Evolutionary conservation across 768 basidiomycete genomes (phyloP).

Genomic region (Boletus sensibilis): DNA sequence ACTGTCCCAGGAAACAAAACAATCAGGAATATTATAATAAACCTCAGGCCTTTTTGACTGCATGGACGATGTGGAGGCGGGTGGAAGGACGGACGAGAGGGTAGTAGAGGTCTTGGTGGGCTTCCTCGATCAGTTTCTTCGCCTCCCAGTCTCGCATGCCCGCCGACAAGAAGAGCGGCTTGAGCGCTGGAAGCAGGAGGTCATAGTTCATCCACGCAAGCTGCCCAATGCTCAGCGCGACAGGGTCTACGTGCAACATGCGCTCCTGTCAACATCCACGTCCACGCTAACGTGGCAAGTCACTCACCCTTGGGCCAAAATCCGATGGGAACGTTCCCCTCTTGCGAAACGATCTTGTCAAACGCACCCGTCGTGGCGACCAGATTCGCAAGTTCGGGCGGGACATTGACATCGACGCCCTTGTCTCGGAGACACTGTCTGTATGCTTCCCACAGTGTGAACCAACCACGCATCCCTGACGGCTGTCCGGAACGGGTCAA

Average conservation of each 20-base stretch:
- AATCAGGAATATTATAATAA: not conserved
- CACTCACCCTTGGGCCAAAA: conserved; percentile 62
- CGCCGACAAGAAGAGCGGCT: conserved; percentile 54
- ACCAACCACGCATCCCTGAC: conserved; percentile 56
- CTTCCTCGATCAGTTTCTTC: conserved; percentile 55
- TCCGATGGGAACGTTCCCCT: conserved; percentile 65
- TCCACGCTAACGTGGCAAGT: conserved; percentile 4
- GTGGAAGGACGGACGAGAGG: conserved; percentile 50
- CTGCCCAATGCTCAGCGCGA: conserved; percentile 63
- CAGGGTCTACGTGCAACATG: conserved; percentile 42
- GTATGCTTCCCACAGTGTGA: conserved; percentile 62
- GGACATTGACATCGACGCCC: conserved; percentile 57
- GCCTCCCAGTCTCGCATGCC: conserved; percentile 55
- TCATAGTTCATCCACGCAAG: conserved; percentile 75
- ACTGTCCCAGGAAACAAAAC: conserved; percentile 20
- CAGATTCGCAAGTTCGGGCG: conserved; percentile 51
- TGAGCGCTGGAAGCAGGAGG: conserved; percentile 59
- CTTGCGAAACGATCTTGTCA: conserved; percentile 52
- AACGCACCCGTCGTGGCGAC: conserved; percentile 51
- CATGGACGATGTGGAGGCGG: conserved; percentile 61
- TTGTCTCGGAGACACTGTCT: conserved; percentile 50
- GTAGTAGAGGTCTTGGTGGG: conserved; percentile 65
- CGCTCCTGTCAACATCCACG: conserved; percentile 9
- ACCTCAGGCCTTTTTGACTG: conserved; percentile 34
- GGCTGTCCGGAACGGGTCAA: conserved; percentile 32